Percentiles rank a stretch among this genome's conserved stretches.
Conservation (phyloP, 371 early-diverging fungal species). For the Smittium culicis region DNA sequence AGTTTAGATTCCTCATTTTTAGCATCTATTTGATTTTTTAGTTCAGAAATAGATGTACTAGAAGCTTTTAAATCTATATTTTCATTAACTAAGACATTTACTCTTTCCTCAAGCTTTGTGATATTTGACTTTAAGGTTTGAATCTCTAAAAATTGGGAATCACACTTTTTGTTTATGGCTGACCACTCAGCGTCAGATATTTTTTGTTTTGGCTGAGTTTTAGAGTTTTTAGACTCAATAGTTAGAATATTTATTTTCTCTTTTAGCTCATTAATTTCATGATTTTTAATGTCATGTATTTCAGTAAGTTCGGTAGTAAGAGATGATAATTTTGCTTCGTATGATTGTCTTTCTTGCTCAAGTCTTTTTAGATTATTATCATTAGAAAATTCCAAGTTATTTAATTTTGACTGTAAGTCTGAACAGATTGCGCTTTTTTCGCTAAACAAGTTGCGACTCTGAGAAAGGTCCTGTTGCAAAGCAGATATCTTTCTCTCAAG, state of each 20-base stretch:
- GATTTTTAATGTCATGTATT: neutral
- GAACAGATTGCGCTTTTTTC: conserved; percentile 22
- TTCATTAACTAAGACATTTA: neutral
- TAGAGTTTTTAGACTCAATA: neutral
- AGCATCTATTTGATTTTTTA: conserved; percentile 20
- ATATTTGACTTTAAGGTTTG: neutral
- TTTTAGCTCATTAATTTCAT: neutral
- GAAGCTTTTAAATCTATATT: neutral
- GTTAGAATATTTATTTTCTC: neutral
- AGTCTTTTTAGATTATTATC: neutral
- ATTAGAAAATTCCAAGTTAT: conserved; percentile 1
- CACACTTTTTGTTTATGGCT: neutral
- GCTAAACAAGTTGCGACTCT: conserved; percentile 27
- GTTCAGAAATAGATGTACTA: neutral
- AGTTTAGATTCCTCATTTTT: conserved; percentile 9
- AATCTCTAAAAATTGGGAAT: neutral
- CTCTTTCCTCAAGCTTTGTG: neutral
- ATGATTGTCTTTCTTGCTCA: neutral
- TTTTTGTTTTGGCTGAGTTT: neutral
- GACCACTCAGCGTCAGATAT: neutral
- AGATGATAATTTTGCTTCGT: neutral
- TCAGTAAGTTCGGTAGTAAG: neutral
- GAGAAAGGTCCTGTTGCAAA: conserved; percentile 23
- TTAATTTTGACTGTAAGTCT: neutral
- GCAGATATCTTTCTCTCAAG: neutral